Base-by-base conservation (phyloP, 2,329 filamentous ascomycete genomes). In the Verticillium klebahnii region DNA sequence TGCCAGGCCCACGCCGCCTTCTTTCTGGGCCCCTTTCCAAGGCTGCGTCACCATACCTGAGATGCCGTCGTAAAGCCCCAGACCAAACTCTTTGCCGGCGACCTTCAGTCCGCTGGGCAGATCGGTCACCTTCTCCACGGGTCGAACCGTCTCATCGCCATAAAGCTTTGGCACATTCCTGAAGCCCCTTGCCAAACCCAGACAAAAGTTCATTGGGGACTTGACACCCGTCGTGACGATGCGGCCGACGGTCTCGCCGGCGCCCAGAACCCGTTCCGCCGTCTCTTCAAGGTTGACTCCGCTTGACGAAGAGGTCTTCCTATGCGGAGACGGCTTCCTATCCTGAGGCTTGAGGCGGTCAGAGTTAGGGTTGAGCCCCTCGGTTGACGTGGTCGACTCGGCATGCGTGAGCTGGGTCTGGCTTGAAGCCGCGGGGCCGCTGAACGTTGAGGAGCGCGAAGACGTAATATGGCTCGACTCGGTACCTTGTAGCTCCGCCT, bases 151-250 rank as follows among this genome's bases (percentile, higher is more conserved):
- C 1, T 91, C 87, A 69, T 96, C 93, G 52, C 93, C 90, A 71
- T 97, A 97, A 1, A 97, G 78, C 67, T 86, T 89, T 0, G 93
- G 93, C 6, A 91, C 89, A 68, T 97, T 97, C 71, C 94, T 89
- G 72, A 97, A 96, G 0, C 93, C 93, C 73, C 90, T 90, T 0
- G 93, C 90, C 40, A 97, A 76, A 1, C 90, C 90, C 52, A 97
- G 77, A 50, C 91, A 91, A 65, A 97, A 89, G 72, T 96, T 92
- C 82, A 95, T 89, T 0, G 93, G 93, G 1, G 89, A 89, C 68
- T 90, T 91, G 63, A 94, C 80, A 5, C 90, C 86, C n/a, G 90
- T 88, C 12, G 84, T 83, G 5, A 93, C 85, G 57, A 95, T 89
- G n/a, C 87, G 85, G 25, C 85, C 83, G 39, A 93, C 83, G 1